phyloP scores from a whole-genome alignment of 495 filamentous ascomycete genomes.

The Neurospora sp. region DNA sequence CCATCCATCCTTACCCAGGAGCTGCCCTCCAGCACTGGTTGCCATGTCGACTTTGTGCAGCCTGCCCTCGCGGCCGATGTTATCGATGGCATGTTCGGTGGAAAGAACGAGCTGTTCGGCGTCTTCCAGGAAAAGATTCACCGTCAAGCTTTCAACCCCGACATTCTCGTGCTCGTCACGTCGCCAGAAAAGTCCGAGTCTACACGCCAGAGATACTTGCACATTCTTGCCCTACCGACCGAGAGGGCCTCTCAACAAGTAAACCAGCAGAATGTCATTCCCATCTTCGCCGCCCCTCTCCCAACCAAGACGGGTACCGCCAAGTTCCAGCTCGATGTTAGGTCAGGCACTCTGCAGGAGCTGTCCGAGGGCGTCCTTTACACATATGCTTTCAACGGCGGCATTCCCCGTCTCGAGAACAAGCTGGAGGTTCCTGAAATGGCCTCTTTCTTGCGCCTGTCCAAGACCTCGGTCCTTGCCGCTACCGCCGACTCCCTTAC shows the following conservation, averaged over 20 bases:
- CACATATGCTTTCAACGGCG: slow-evolving; percentile 41
- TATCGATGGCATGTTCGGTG: slow-evolving; percentile 33
- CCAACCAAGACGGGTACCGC: slow-evolving; percentile 8
- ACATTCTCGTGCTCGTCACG: slow-evolving; percentile 37
- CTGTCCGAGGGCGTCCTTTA: slow-evolving; percentile 32
- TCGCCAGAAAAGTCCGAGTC: slow-evolving; percentile 8
- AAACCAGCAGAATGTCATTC: slow-evolving; percentile 12
- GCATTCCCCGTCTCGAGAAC: slow-evolving; percentile 34
- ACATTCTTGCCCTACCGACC: slow-evolving; percentile 32
- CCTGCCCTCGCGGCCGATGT: slow-evolving; percentile 28
- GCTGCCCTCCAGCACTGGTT: slow-evolving; percentile 15
- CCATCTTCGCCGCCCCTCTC: slow-evolving; percentile 19
- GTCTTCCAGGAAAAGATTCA: slow-evolving; percentile 28
- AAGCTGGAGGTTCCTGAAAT: slow-evolving; percentile 26
- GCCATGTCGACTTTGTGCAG: slow-evolving; percentile 32
- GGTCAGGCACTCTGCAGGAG: slow-evolving; percentile 45
- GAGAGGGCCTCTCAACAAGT: slow-evolving; percentile 16
- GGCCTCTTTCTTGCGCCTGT: slow-evolving; percentile 42
- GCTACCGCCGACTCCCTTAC: slow-evolving; percentile 30
- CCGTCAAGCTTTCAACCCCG: slow-evolving; percentile 32
- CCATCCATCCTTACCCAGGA: slow-evolving; percentile 27
- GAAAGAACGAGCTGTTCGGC: slow-evolving; percentile 25
- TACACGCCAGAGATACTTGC: slow-evolving; percentile 27
- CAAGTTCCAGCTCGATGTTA: slow-evolving; percentile 43
- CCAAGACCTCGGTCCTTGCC: slow-evolving; percentile 39